Evolutionary conservation across 2,329 filamentous ascomycete genomes (phyloP), one percentile per base, ranked within the genome.

Genomic region (Aspergillus sp.): DNA sequence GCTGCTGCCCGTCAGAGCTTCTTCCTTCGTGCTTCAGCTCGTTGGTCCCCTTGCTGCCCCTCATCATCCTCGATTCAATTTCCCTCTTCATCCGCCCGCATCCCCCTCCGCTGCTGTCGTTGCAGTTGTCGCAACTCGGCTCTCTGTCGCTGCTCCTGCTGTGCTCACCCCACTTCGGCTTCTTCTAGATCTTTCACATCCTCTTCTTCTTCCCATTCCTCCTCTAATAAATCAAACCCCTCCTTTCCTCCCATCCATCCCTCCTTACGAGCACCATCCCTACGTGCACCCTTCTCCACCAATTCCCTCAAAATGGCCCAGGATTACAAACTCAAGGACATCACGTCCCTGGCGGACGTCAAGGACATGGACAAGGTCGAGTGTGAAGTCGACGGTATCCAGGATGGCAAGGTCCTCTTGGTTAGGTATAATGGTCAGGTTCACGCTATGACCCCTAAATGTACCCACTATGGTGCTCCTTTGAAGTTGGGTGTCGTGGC

Each of bases 391-490:
- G 94, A 98, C 70, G 95, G 94, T 19, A 83, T 99, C 47, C 88
- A 94, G 59, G 88, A 85, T 39, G 91, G 87, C 64, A 98, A 97
- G 77, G 88, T 99, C 2, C 82, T 99, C 5, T 83, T 99, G 4
- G 82, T 95, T 65, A 96, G 96, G 72, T 83, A 89, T 10, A 87
- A 87, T 57, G 90, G 89, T 67, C 86, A 89, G 67, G 81, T 94
- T 15, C 88, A 93, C 73, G 95, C 93, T 30, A 77, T 96, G 38
- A 92, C 90, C 38, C 81, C 91, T 41, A 95, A 89, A 67, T 99
- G 95, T 73, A 88, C 86, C 13, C 94, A 98, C 78, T 98, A 96
- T 74, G 94, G 95, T 36, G 95, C 94, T 42, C 95, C 95, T 13
- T 79, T 99, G 65, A 86, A 88, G 56, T 92, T 94, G 67, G 95